Base-by-base conservation (phyloP, 768 basidiomycete genomes). In the Rhodocollybia butyracea region DNA sequence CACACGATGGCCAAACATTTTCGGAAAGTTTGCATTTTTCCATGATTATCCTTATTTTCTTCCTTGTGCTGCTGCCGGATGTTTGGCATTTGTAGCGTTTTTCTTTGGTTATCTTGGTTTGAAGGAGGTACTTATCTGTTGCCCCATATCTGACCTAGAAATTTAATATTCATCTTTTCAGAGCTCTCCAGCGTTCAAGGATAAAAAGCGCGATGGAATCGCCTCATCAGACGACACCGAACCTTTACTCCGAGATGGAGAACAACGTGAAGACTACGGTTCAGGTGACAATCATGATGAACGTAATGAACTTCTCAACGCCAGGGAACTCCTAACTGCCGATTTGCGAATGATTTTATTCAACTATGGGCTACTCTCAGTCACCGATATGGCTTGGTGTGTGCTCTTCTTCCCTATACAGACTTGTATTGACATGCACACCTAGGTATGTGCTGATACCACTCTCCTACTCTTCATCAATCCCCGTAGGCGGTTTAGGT, bases 401-500 rank as follows among this genome's bases (percentile, higher is more conserved):
- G n/a, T n/a, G n/a, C n/a, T n/a, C n/a, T n/a, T n/a, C n/a, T n/a
- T n/a, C n/a, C n/a, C n/a, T n/a, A n/a, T n/a, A n/a, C n/a, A n/a
- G n/a, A n/a, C n/a, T n/a, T n/a, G n/a, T n/a, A n/a, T n/a, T n/a
- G n/a, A n/a, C n/a, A n/a, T n/a, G n/a, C n/a, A n/a, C n/a, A n/a
- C n/a, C n/a, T n/a, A n/a, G n/a, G n/a, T n/a, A n/a, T 36, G 66
- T 63, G 26, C 61, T 73, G n/a, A 51, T 66, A 24, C 65, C 65
- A 12, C 55, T 68, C 3, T 61, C 66, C 57, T 64, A 63, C 54
- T 76, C 81, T 34, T 83, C 82, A 0, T 80, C 84, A 4, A 65
- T 77, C 51, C 67, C 65, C 11, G 68, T 75, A 12, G 83, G 84
- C 24, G 83, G 83, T 0, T 75, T 83, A 31, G 81, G 80, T 3